phyloP scores from a whole-genome alignment of 2,329 filamentous ascomycete species.

The Ophiostoma sp. region DNA sequence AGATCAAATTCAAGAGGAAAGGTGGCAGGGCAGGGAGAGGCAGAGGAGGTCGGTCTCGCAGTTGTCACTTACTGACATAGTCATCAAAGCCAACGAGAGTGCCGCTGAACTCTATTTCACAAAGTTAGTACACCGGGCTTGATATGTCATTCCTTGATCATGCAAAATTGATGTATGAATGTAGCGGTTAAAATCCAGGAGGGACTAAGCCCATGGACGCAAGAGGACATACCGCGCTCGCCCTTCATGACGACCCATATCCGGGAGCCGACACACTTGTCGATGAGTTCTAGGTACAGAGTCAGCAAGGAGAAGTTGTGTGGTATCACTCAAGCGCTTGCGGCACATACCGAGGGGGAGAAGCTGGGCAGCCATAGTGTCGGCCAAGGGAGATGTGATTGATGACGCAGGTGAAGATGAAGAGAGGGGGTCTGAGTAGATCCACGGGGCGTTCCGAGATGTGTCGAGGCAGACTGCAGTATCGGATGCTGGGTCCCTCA shows the following conservation, averaged over 20 bases:
- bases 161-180: no score
- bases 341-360: slow-evolving; percentile 58
- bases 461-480: neutral
- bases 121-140: slow-evolving; percentile 9
- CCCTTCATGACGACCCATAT: slow-evolving; percentile 99
- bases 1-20: neutral
- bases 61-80: slow-evolving; percentile 84
- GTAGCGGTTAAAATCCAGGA: neutral
- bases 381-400: neutral
- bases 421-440: neutral
- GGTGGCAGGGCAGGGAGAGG: neutral
- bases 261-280: slow-evolving; percentile 94
- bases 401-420: neutral
- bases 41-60: neutral
- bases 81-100: slow-evolving; percentile 95
- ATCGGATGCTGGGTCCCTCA: neutral
- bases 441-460: neutral
- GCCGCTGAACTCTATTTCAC: slow-evolving; percentile 75
- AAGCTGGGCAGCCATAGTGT: slow-evolving; percentile 64
- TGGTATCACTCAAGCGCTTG: neutral
- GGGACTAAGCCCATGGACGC: neutral
- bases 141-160: neutral
- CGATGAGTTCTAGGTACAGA: slow-evolving; percentile 71
- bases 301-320: neutral
- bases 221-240: slow-evolving; percentile 68